Evolutionary conservation across 306 rosid genomes (phyloP), one percentile per base, ranked within the genome.

Genomic region (Vicia sativa): DNA sequence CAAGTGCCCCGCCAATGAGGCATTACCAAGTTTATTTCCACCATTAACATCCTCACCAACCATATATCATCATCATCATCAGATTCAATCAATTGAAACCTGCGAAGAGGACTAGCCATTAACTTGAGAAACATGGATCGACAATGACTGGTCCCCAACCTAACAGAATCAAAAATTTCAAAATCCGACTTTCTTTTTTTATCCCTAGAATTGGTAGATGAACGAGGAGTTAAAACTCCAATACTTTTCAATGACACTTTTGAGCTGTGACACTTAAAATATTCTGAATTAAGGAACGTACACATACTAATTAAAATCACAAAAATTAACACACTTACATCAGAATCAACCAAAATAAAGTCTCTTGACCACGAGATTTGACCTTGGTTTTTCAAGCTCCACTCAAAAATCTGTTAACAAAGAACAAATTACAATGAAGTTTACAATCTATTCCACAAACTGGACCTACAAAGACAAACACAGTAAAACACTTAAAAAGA

Each of bases 301-400:
- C 26, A 68, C 38, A 65, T 31, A 65, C 83, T 42, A 54, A 73
- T 12, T 29, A 29, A 29, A 4, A 64, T 18, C 34, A 25, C 45
- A 1, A 56, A 5, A 41, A 73, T 7, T 12, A 62, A 14, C 3
- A 7, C 28, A 76, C 15, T 62, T 29, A 5, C 35, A 29, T 78
- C 4, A 65, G 52, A 25, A 49, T 34, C 46, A 19, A 29, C 5
- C 35, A 29, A 4, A 29, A 29, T 29, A 61, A 82, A 86, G 78
- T 90, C 90, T 75, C 90, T 80, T 66, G 96, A 90, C 98, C 96
- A 93, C 49, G 88, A 81, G 73, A 93, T 80, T 74, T 88, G 96
- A 61, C 98, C 98, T 82, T 86, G 98, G 84, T 90, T 93, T 57
- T 93, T 96, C 87, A 93, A 76, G 85, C 98, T 93, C 97, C 98